Percentiles rank a stretch among this genome's conserved stretches.
Conservation (phyloP, 148 eudicot species). For the Simmondsia chinensis region DNA sequence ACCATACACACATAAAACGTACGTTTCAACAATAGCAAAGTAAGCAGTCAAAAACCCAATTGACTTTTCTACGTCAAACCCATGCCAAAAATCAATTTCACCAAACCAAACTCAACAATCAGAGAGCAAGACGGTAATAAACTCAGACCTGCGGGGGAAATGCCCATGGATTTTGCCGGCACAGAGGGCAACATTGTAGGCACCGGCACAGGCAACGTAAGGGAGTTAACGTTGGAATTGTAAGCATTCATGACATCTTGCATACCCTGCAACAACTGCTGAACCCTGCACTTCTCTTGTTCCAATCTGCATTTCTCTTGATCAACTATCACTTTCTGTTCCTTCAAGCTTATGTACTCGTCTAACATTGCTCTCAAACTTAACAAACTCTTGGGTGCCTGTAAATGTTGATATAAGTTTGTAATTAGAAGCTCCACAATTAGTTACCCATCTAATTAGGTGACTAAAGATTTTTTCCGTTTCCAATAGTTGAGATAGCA, state of each 20-base stretch:
- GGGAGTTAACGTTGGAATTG: conserved; percentile 15
- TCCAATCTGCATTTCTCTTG: conserved; percentile 49
- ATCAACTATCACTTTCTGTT: conserved; percentile 53
- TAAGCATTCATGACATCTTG: conserved; percentile 64
- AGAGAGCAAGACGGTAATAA: not conserved
- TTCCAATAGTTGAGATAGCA: too few relatives aligned
- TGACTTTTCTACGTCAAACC: too few relatives aligned
- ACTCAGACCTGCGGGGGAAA: conserved; percentile 38
- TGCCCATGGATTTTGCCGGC: conserved; percentile 7
- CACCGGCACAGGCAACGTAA: conserved; percentile 13
- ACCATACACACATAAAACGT: too few relatives aligned
- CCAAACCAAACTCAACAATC: not conserved
- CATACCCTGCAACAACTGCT: conserved; percentile 58
- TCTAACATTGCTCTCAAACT: conserved; percentile 61
- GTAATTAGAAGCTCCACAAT: too few relatives aligned
- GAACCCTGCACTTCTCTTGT: conserved; percentile 48
- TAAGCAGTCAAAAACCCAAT: too few relatives aligned
- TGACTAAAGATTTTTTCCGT: too few relatives aligned
- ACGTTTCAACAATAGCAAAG: too few relatives aligned
- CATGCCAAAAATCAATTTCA: too few relatives aligned
- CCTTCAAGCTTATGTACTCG: conserved; percentile 71
- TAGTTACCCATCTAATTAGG: not conserved
- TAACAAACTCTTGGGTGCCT: conserved; percentile 65
- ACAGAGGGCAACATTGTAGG: conserved; percentile 11
- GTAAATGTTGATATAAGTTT: not conserved